Conservation (phyloP, 768 basidiomycete genomes). For the Heimioporus sp. region DNA sequence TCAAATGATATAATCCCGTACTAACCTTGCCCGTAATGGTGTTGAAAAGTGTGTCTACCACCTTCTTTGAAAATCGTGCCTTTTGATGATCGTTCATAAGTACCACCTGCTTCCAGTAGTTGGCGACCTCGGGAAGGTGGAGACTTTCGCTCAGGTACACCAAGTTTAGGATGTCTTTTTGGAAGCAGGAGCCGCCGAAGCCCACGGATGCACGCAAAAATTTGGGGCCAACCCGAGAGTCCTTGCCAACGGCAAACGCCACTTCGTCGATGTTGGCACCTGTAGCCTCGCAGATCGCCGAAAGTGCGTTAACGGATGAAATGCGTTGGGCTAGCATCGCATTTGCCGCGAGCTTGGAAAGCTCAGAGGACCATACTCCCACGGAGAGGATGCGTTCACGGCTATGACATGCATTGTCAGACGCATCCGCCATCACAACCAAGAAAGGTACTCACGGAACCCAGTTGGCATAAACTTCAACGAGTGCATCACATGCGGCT, state of each 20-base stretch:
- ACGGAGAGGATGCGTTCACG: conserved; percentile 83
- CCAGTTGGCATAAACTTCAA: conserved; percentile 93
- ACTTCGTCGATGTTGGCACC: conserved; percentile 99
- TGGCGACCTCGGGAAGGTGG: conserved; percentile 94
- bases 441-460: conserved; percentile 67
- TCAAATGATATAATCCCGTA: neutral
- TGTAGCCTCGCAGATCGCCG: conserved; percentile 97
- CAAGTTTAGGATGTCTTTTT: conserved; percentile 98
- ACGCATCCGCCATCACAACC: neutral
- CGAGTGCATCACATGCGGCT: conserved; percentile 73
- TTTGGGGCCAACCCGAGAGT: conserved; percentile 89
- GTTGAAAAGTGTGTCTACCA: conserved; percentile 97
- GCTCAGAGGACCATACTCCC: conserved; percentile 97
- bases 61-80: conserved; percentile 89
- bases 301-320: conserved; percentile 96
- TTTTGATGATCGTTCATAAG: conserved; percentile 99
- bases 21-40: conserved; percentile 92
- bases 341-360: conserved; percentile 98
- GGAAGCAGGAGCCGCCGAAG: conserved; percentile 99
- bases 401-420: conserved; percentile 34
- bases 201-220: conserved; percentile 96
- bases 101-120: conserved; percentile 96
- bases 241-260: conserved; percentile 88
- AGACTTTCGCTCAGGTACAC: conserved; percentile 95
- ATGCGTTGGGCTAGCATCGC: conserved; percentile 99